A percentile compares a stretch with the other conserved stretches of the same genome.
Evolutionary conservation across 2,329 filamentous ascomycete genomes (phyloP).

Genomic region (Zelopaecilomyces penicillatus): DNA sequence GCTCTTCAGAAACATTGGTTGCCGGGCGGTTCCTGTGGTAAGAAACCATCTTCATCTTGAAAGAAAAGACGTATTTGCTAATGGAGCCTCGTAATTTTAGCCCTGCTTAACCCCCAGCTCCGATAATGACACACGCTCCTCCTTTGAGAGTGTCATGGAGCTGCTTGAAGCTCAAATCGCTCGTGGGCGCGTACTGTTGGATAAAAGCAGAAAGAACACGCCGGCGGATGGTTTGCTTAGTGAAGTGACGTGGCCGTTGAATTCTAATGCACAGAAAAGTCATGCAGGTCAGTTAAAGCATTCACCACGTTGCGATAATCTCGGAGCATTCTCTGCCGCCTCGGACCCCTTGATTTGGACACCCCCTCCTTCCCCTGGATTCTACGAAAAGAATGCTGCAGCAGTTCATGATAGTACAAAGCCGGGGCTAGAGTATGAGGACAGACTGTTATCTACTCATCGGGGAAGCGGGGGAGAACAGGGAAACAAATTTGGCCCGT

Average conservation of each 20-base stretch:
- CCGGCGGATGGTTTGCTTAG: neutral
- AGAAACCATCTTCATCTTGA: constrained; percentile 2
- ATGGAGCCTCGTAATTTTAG: neutral
- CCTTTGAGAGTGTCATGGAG: constrained; percentile 16
- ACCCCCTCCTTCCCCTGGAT: constrained; percentile 12
- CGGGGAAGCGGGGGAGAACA: neutral
- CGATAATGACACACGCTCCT: constrained; percentile 8
- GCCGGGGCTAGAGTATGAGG: too few relatives aligned
- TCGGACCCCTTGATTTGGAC: constrained; percentile 10
- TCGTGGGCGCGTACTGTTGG: constrained; percentile 9
- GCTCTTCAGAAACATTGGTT: constrained; percentile 32
- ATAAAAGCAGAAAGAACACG: neutral
- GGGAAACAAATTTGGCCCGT: constrained; percentile 8
- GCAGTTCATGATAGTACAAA: neutral
- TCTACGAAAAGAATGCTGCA: neutral
- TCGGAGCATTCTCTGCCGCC: constrained; percentile 8
- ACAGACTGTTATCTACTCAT: neutral
- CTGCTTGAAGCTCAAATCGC: constrained; percentile 20
- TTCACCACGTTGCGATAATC: constrained; percentile 17
- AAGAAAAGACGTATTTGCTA: neutral
- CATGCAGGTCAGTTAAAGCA: constrained; percentile 14
- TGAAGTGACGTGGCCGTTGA: neutral
- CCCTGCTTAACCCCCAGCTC: constrained; percentile 6
- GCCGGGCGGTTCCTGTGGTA: constrained; percentile 29
- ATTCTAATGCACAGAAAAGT: neutral